Base-by-base conservation (phyloP, 2,329 filamentous ascomycete species). In the Ascocoryne sarcoides region DNA sequence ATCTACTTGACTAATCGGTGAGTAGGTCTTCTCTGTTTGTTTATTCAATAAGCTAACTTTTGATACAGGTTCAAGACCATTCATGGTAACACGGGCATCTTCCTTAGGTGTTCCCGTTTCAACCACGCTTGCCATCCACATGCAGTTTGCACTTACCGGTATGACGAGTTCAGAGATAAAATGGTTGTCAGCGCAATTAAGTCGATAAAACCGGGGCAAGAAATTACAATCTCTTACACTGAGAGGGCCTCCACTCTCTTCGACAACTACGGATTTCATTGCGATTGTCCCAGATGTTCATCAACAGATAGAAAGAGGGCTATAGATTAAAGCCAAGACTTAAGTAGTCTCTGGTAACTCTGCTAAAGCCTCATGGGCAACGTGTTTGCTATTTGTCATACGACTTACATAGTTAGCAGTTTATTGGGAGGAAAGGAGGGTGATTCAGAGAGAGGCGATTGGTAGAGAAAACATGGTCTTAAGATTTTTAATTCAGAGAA, bases 61-160 rank as follows among this genome's bases (percentile, higher is more conserved):
- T 12, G 3, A 20, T 31, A 14, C 20, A 54, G 51, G 10, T 56
- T 55, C 39, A 37, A 45, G 10, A 44, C 45, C 17, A 19, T n/a
- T 10, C 34, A 36, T 3, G 23, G 32, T 10, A 36, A 42, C 30
- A 37, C 40, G 7, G 65, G 62, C 0, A 64, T 76, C 2, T 76
- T 75, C 42, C 62, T 68, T 1, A 60, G 72, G 4, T 70, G 68
- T 0, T 68, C 73, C 0, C 64, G 74, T 2, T 77, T 79, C 58
- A 79, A 79, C 52, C 75, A 79, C 51, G 67, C 73, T 0, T 79
- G 75, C 50, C 43, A 48, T 2, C 61, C 65, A 0, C 54, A 67
- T 32, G 52, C 75, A 18, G 47, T 58, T 2, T 77, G 70, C 50
- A 47, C 34, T 1, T 74, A 65, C 47, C 17, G 5, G 2, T 56